Conservation (phyloP, 768 basidiomycete species). For the Clitopilus passeckerianus region DNA sequence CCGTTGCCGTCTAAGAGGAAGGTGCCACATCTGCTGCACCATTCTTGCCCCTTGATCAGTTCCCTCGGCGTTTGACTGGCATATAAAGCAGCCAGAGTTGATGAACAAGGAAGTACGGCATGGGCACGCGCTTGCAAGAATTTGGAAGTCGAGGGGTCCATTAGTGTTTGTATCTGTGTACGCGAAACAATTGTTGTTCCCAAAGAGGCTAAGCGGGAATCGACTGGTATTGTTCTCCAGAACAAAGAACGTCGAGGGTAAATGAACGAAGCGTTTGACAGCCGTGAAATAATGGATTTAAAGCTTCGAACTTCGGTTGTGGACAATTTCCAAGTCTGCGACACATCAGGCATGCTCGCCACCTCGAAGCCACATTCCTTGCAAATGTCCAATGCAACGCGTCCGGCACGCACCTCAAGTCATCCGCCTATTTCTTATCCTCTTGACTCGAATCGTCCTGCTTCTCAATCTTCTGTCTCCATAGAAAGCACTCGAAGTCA, state of each 20-base stretch:
- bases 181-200: constrained; percentile 5
- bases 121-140: constrained; percentile 46
- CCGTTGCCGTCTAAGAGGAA: constrained; percentile 37
- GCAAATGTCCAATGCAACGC: constrained; percentile 12
- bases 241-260: constrained; percentile 10
- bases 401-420: constrained; percentile 18
- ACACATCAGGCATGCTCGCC: constrained; percentile 13
- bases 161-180: constrained; percentile 4
- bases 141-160: constrained; percentile 28
- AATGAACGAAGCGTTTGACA: not conserved
- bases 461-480: constrained; percentile 11
- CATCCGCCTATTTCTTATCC: constrained; percentile 20
- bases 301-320: not conserved
- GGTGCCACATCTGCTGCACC: constrained; percentile 52
- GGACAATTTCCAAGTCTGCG: constrained; percentile 5
- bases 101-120: constrained; percentile 44
- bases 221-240: constrained; percentile 12
- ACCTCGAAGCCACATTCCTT: constrained; percentile 25
- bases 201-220: constrained; percentile 1
- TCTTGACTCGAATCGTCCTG: constrained; percentile 10
- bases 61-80: constrained; percentile 27
- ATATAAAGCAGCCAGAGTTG: constrained; percentile 61
- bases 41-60: constrained; percentile 10
- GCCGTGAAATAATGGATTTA: constrained; percentile 3
- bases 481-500: not conserved